phyloP scores from a whole-genome alignment of 371 early-diverging fungal genomes.

The Rhizomucor miehei region DNA sequence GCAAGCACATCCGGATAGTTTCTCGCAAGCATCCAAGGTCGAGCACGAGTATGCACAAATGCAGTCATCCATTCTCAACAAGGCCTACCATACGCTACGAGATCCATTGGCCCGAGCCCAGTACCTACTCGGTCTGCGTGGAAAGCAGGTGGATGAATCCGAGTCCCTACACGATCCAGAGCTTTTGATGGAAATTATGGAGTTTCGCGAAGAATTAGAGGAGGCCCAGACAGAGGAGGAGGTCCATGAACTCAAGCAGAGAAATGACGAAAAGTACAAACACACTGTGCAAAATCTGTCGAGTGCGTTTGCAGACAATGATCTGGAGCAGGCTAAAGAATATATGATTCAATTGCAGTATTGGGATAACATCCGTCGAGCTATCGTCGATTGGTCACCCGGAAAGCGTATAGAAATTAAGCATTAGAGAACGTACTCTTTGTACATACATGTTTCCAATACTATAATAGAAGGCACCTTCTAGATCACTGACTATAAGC shows the following conservation, averaged over 20 bases:
- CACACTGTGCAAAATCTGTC: slow-evolving; percentile 40
- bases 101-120: slow-evolving; percentile 80
- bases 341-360: slow-evolving; percentile 66
- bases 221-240: slow-evolving; percentile 18
- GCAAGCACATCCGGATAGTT: slow-evolving; percentile 86
- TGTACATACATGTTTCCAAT: too few species aligned
- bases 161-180: slow-evolving; percentile 71
- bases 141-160: slow-evolving; percentile 60
- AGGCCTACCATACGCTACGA: slow-evolving; percentile 77
- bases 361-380: slow-evolving; percentile 63
- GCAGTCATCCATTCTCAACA: slow-evolving; percentile 83
- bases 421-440: too few species aligned
- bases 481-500: too few species aligned
- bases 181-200: slow-evolving; percentile 79
- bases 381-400: slow-evolving; percentile 62
- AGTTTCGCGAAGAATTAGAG: slow-evolving; percentile 55
- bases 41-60: slow-evolving; percentile 73
- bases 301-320: slow-evolving; percentile 48
- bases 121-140: slow-evolving; percentile 70
- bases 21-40: slow-evolving; percentile 65
- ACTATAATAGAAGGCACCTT: too few species aligned
- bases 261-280: slow-evolving; percentile 26
- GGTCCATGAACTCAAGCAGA: slow-evolving; percentile 12
- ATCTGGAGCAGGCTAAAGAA: slow-evolving; percentile 54
- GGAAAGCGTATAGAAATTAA: slow-evolving; percentile 24